Evolutionary conservation across 108 stramenopile species (phyloP), one percentile per base, ranked within the genome.

Genomic region (Skeletonema grethae): DNA sequence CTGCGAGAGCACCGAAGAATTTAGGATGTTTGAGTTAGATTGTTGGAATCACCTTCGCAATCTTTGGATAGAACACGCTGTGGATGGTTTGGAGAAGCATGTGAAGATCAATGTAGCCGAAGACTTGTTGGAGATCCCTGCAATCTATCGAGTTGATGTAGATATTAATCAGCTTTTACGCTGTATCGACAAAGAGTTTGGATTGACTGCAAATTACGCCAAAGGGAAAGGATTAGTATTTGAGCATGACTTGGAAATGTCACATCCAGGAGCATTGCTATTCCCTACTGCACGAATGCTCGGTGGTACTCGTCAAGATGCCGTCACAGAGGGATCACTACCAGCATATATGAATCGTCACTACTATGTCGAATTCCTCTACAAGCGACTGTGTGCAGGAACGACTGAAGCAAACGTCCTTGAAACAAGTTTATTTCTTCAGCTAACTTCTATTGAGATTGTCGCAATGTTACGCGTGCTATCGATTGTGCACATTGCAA

Each of bases 11-110:
- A 1, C 31, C 31, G 31, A 28, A 32, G 34, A 67, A 35, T 55
- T 56, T 7, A 67, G 55, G 13, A 43, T 60, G 34, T 60, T n/a
- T 35, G 61, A 70, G 61, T 28, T 25, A 28, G 61, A 70, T 36
- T 70, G 70, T 18, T 70, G 70, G 70, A 41, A 63, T 13, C 70
- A 70, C 62, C 16, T 70, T 24, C 70, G 70, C 24, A 70, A 70
- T 29, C 16, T 70, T 5, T 70, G 70, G 70, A 48, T 70, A 60
- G 69, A 59, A 13, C 29, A 20, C 0, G 39, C 36, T 5, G 32
- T 62, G 2, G 31, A 61, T 22, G 11, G 15, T 32, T 41, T 70
- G 15, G 29, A n/a, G 13, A 22, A 24, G n/a, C n/a, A 7, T 24
- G 29, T 70, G 41, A 38, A 36, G 35, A 36, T 31, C 13, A 11